Evolutionary conservation across 2,329 filamentous ascomycete genomes (phyloP).

Genomic region (Trichoderma harzianum): DNA sequence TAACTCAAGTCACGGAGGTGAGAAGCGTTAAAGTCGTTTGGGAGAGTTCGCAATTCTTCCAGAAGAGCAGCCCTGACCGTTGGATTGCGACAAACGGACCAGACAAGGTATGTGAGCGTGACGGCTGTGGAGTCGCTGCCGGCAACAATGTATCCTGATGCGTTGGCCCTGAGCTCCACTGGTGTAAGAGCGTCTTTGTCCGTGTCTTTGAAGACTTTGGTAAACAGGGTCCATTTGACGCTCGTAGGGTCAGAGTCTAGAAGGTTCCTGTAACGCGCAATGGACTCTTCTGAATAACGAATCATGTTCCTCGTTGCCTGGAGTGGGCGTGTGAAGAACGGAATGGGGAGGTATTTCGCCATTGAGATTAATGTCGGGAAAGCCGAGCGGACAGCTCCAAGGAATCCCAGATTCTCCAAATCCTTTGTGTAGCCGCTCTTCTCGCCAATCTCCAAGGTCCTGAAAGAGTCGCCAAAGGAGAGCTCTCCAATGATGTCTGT

Average conservation of each 20-base stretch:
- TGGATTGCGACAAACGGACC: slow-evolving; percentile 34
- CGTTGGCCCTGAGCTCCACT: slow-evolving; percentile 39
- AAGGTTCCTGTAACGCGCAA: slow-evolving; percentile 28
- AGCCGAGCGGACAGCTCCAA: slow-evolving; percentile 33
- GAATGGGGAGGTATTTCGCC: neutral
- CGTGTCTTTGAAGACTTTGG: slow-evolving; percentile 36
- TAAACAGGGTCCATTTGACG: slow-evolving; percentile 35
- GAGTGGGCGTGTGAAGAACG: neutral
- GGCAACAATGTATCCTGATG: slow-evolving; percentile 45
- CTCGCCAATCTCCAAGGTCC: slow-evolving; percentile 36
- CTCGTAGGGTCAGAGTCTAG: slow-evolving; percentile 22
- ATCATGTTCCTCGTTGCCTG: slow-evolving; percentile 24
- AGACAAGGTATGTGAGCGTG: slow-evolving; percentile 47
- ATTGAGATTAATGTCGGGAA: neutral
- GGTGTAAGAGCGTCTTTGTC: slow-evolving; percentile 27
- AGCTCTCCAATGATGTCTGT: slow-evolving; percentile 54
- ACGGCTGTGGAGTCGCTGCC: slow-evolving; percentile 52
- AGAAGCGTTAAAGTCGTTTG: slow-evolving; percentile 10
- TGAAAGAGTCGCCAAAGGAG: slow-evolving; percentile 54
- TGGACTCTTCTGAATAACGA: slow-evolving; percentile 29
- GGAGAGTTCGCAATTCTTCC: slow-evolving; percentile 34
- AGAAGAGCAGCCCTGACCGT: slow-evolving; percentile 32
- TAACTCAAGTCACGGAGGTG: neutral
- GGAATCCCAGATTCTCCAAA: slow-evolving; percentile 43
- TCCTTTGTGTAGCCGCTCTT: neutral